Conservation (phyloP, 306 rosid genomes). For the Purshia tridentata region DNA sequence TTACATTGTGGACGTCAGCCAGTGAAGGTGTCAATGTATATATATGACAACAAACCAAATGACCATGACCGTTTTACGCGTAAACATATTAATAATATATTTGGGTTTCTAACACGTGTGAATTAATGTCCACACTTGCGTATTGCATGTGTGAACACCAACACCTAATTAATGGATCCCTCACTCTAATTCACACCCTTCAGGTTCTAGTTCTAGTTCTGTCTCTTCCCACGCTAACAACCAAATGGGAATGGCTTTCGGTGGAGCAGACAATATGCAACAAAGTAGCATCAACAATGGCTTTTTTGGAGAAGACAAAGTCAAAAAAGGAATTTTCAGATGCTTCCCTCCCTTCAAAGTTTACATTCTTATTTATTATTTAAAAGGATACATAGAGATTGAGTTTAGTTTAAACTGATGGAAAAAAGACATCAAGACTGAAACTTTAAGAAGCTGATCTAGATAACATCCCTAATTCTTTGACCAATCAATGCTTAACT, state of each 20-base stretch:
- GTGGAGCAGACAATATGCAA: not conserved
- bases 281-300: not conserved
- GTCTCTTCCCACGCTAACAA: not conserved
- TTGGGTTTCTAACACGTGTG: not conserved
- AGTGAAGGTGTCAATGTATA: too few relatives aligned
- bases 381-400: not conserved
- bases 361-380: not conserved
- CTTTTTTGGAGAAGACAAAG: not conserved
- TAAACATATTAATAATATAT: not conserved
- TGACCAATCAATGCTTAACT: conserved; percentile 7
- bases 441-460: conserved; percentile 7
- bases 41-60: not conserved
- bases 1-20: too few relatives aligned
- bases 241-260: conserved; percentile 12
- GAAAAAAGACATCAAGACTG: not conserved
- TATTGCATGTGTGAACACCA: not conserved
- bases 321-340: not conserved
- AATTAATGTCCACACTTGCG: not conserved
- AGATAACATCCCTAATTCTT: conserved; percentile 7
- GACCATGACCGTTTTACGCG: not conserved
- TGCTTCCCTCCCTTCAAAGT: conserved; percentile 2
- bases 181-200: not conserved
- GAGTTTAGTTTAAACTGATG: not conserved
- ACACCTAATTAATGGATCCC: not conserved
- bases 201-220: not conserved